Conservation (phyloP, 2,329 filamentous ascomycete genomes). For the Ophiostoma fasciatum region DNA sequence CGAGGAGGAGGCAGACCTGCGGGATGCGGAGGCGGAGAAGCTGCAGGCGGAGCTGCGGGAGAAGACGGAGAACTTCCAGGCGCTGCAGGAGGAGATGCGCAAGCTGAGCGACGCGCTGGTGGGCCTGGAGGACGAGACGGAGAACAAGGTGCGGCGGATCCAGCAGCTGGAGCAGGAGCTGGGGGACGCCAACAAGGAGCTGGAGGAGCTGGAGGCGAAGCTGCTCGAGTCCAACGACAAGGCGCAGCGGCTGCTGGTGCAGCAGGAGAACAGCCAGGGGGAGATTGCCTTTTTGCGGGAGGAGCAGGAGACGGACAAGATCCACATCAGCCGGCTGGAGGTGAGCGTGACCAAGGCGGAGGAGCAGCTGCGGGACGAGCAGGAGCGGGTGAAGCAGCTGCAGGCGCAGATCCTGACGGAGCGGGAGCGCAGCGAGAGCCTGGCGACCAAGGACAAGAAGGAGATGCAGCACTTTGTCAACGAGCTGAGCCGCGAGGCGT, state of each 20-base stretch:
- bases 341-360: constrained; percentile 67
- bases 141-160: constrained; percentile 63
- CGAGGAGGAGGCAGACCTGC: constrained; percentile 58
- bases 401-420: constrained; percentile 66
- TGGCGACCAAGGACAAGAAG: constrained; percentile 81
- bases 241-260: constrained; percentile 72
- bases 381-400: constrained; percentile 57
- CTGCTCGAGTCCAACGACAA: constrained; percentile 77
- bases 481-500: constrained; percentile 76
- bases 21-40: constrained; percentile 53
- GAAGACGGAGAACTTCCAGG: constrained; percentile 72
- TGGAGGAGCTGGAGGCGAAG: constrained; percentile 72
- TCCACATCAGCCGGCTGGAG: constrained; percentile 89
- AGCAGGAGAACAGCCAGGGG: constrained; percentile 80
- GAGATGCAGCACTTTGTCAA: constrained; percentile 89
- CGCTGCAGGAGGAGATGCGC: constrained; percentile 88
- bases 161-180: constrained; percentile 73
- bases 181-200: constrained; percentile 69
- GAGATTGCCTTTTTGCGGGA: constrained; percentile 93
- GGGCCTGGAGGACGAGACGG: constrained; percentile 77
- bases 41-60: constrained; percentile 59
- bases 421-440: constrained; percentile 69
- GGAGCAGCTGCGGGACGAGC: constrained; percentile 67
- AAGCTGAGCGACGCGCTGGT: constrained; percentile 77
- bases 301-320: constrained; percentile 95